Conservation (phyloP, 2,329 filamentous ascomycete species). For the Aureobasidium zeae region DNA sequence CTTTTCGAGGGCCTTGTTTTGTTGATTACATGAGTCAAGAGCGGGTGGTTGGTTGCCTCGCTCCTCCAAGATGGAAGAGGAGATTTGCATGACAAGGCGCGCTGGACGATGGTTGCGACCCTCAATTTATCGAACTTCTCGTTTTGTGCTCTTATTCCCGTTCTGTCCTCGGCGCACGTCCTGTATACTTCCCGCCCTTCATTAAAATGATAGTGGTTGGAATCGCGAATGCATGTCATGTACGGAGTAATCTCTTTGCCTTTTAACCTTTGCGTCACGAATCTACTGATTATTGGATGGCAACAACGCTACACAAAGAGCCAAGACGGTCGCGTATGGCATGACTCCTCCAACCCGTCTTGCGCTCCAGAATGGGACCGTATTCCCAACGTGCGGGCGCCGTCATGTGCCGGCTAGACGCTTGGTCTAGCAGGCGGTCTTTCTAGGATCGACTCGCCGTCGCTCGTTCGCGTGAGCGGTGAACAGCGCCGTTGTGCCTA, state of each 20-base stretch:
- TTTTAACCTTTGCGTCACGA: neutral
- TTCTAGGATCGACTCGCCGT: conserved; percentile 6
- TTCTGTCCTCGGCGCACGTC: neutral
- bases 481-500: conserved; percentile 11
- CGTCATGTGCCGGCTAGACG: conserved; percentile 16
- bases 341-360: conserved; percentile 3
- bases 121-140: too few species aligned
- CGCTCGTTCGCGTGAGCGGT: conserved; percentile 10
- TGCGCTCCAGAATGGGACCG: conserved; percentile 4
- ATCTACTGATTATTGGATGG: conserved; percentile 3
- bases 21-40: too few species aligned
- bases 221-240: conserved; percentile 1
- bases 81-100: too few species aligned
- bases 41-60: too few species aligned
- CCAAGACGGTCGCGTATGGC: conserved; percentile 10
- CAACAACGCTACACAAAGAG: conserved; percentile 7
- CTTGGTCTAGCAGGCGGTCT: conserved; percentile 12
- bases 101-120: too few species aligned
- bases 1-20: too few species aligned
- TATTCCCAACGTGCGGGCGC: conserved; percentile 14
- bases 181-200: conserved; percentile 8
- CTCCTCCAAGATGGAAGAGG: too few species aligned
- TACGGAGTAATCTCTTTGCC: conserved; percentile 10
- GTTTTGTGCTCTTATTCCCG: too few species aligned
- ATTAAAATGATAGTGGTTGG: too few species aligned